phyloP scores from a whole-genome alignment of 352 stramenopile genomes.

The Phytophthora pluvialis region DNA sequence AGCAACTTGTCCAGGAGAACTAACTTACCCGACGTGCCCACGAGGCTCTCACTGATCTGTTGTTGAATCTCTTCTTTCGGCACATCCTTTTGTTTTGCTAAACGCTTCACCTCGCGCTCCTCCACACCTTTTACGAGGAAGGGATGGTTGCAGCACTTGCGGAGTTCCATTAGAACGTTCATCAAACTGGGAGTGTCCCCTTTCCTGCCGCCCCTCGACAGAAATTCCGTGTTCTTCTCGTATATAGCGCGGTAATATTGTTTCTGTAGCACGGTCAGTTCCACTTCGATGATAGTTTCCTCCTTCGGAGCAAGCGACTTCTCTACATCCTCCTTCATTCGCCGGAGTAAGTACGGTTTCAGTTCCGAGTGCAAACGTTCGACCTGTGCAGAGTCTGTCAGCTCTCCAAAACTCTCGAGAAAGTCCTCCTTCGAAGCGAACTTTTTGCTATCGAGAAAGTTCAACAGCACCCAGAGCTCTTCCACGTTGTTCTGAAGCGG shows the following conservation, averaged over 20 bases:
- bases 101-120: constrained; percentile 70
- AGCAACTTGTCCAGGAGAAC: constrained; percentile 99
- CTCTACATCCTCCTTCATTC: constrained; percentile 92
- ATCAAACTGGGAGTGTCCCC: constrained; percentile 86
- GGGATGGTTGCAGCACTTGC: constrained; percentile 95
- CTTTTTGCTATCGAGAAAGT: constrained; percentile 96
- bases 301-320: constrained; percentile 90
- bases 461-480: constrained; percentile 98
- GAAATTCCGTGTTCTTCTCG: constrained; percentile 93
- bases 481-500: constrained; percentile 92
- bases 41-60: constrained; percentile 89
- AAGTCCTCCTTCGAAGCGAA: constrained; percentile 96
- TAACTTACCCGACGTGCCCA: constrained; percentile 97
- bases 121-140: constrained; percentile 93
- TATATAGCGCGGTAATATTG: constrained; percentile 94
- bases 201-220: constrained; percentile 75
- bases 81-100: constrained; percentile 63
- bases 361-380: constrained; percentile 87
- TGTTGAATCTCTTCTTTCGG: constrained; percentile 57
- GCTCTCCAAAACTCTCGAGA: constrained; percentile 93
- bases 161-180: constrained; percentile 94
- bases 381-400: constrained; percentile 90
- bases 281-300: constrained; percentile 92
- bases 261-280: constrained; percentile 91
- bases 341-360: constrained; percentile 85